Conservation (phyloP, 2,329 filamentous ascomycete genomes). For the Colletotrichum liaoningense region DNA sequence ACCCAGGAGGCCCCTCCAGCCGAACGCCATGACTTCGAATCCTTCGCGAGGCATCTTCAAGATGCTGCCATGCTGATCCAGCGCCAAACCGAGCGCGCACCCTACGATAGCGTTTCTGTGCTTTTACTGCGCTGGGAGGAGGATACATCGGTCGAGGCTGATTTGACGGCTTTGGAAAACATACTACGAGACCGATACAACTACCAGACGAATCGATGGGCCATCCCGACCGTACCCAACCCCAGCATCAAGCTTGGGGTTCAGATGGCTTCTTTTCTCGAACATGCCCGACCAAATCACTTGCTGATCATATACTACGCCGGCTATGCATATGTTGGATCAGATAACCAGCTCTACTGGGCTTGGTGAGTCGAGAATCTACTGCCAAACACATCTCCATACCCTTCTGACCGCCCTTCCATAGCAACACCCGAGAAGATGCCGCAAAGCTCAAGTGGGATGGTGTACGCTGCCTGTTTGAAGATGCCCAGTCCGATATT, state of each 20-base stretch:
- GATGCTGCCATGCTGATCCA: conserved; percentile 77
- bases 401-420: conserved; percentile 48
- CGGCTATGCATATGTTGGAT: conserved; percentile 68
- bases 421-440: conserved; percentile 67
- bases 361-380: conserved; percentile 65
- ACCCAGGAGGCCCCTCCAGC: conserved; percentile 53
- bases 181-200: conserved; percentile 70
- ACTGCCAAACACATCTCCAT: background rate
- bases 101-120: conserved; percentile 70
- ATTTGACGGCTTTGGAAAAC: conserved; percentile 66
- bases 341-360: conserved; percentile 73
- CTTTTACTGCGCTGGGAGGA: conserved; percentile 73
- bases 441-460: conserved; percentile 73
- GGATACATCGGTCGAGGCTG: conserved; percentile 63
- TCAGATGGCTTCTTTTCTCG: conserved; percentile 69
- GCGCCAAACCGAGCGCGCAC: conserved; percentile 68
- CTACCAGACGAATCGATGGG: conserved; percentile 70
- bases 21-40: conserved; percentile 73
- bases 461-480: conserved; percentile 70
- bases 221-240: conserved; percentile 69
- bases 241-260: conserved; percentile 71
- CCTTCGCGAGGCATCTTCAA: conserved; percentile 74
- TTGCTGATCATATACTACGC: conserved; percentile 74
- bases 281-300: conserved; percentile 67
- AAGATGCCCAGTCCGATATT: conserved; percentile 72